A percentile compares a stretch with the other conserved stretches of the same genome.
phyloP scores from a whole-genome alignment of 2,329 filamentous ascomycete species.

The Trichoderma guizhouense region DNA sequence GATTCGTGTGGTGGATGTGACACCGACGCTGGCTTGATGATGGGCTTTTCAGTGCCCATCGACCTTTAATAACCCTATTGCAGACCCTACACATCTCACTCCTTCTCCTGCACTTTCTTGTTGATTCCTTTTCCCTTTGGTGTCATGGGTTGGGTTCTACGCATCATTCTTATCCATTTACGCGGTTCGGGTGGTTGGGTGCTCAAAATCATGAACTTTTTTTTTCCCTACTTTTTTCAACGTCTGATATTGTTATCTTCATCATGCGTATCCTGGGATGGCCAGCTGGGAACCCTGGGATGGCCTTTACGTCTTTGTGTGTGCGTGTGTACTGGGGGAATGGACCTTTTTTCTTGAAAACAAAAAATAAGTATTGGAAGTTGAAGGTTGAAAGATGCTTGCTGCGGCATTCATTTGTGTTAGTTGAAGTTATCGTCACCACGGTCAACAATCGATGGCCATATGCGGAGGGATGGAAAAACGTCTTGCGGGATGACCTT shows the following conservation, averaged over 20 bases:
- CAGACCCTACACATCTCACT: conserved; percentile 13
- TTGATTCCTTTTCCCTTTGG: conserved; percentile 2
- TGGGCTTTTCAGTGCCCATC: conserved; percentile 26
- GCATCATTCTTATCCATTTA: conserved; percentile 8
- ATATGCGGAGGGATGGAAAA: not conserved
- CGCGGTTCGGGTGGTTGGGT: conserved; percentile 10
- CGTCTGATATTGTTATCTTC: not conserved
- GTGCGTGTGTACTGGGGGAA: not conserved
- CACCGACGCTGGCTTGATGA: conserved; percentile 23
- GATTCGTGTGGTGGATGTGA: conserved; percentile 23
- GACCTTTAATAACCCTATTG: conserved; percentile 31
- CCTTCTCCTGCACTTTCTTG: not conserved
- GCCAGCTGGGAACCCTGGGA: not conserved
- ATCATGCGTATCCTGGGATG: conserved; percentile 5
- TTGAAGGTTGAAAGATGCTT: not conserved
- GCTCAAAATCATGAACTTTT: conserved; percentile 19
- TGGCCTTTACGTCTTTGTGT: not conserved
- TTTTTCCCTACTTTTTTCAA: not conserved
- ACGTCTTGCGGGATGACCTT: not conserved
- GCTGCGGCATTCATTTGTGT: not conserved
- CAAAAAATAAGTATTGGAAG: conserved; percentile 1
- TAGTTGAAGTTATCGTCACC: not conserved
- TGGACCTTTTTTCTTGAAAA: not conserved
- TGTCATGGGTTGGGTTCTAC: conserved; percentile 14
- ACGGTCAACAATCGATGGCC: not conserved